Evolutionary conservation across 2,329 filamentous ascomycete genomes (phyloP), one percentile per base, ranked within the genome.

Genomic region (Pseudogymnoascus sp.): DNA sequence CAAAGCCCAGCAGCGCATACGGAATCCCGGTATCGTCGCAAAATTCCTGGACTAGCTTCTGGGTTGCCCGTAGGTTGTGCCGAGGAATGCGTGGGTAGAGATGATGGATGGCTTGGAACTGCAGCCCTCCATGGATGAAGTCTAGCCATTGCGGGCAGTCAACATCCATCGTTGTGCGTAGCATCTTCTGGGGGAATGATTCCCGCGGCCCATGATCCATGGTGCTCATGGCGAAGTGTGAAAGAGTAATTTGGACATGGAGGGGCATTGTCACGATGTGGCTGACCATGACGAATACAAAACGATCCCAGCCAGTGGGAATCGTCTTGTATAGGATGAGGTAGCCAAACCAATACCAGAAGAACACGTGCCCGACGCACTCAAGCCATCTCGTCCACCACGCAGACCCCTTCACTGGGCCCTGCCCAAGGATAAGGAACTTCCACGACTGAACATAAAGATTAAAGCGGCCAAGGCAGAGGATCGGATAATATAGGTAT

Each of bases 191-290:
- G 0, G 91, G 85, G 72, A 96, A 96, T 0, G 89, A 94, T 72
- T 96, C 91, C 59, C 86, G 79, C 1, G 88, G 85, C 0, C 92
- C 92, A 11, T 96, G 79, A 68, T 96, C 90, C 9, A 89, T 82
- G 0, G 91, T 96, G 67, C 89, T 93, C 91, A 96, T 96, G 66
- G 90, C 90, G 74, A 95, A 96, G 74, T 96, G 91, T 2, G 89
- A 94, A 16, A 96, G 81, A 0, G 91, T 95, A 71, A 96, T 96
- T 72, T 96, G 91, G 9, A 93, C 82, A 72, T 96, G 91, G 58
- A 96, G 77, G 2, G 91, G 88, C 73, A 89, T 88, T 6, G 90
- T 90, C 25, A 90, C 80, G 70, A 91, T 82, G 71, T 96, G 90
- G 70, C 88, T 92, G 69, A 94, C 75, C 72, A 95, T 78, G 68